Conservation (phyloP, 2,329 filamentous ascomycete species). For the Cladosporium colombiae region DNA sequence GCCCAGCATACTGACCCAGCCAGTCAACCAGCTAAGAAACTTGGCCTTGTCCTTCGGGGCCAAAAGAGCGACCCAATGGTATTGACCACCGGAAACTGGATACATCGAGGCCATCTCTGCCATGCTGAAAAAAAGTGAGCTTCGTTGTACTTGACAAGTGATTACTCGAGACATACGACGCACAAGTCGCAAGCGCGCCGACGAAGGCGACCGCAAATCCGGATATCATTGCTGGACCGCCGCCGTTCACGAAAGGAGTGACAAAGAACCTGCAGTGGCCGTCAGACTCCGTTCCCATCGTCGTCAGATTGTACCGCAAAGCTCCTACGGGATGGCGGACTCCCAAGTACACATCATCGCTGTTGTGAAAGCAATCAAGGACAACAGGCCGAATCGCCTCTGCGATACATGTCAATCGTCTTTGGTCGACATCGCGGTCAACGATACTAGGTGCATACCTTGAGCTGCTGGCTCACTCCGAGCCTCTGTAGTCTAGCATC, state of each 20-base stretch:
- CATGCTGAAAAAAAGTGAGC: not conserved
- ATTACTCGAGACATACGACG: not conserved
- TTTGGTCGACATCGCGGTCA: not conserved
- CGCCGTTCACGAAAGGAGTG: not conserved
- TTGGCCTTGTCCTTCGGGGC: slow-evolving; percentile 43
- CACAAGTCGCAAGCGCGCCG: not conserved
- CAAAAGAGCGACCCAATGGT: slow-evolving; percentile 47
- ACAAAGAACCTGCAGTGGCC: not conserved
- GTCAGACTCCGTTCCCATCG: not conserved
- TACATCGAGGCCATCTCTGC: slow-evolving; percentile 41
- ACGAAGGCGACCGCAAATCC: not conserved
- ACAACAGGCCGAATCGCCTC: not conserved
- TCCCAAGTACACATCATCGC: not conserved
- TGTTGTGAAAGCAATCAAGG: not conserved
- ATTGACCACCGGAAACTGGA: slow-evolving; percentile 41
- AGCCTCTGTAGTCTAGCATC: not conserved
- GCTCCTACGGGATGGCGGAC: not conserved
- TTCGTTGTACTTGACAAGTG: not conserved
- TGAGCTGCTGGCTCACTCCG: not conserved
- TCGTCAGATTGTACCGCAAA: not conserved
- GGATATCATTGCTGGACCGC: not conserved
- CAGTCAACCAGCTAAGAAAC: slow-evolving; percentile 47
- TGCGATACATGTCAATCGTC: not conserved
- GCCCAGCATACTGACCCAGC: slow-evolving; percentile 46
- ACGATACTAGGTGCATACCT: not conserved